Base-by-base conservation (phyloP, 169 alveolate genomes). In the Plasmodium cynomolgi region DNA sequence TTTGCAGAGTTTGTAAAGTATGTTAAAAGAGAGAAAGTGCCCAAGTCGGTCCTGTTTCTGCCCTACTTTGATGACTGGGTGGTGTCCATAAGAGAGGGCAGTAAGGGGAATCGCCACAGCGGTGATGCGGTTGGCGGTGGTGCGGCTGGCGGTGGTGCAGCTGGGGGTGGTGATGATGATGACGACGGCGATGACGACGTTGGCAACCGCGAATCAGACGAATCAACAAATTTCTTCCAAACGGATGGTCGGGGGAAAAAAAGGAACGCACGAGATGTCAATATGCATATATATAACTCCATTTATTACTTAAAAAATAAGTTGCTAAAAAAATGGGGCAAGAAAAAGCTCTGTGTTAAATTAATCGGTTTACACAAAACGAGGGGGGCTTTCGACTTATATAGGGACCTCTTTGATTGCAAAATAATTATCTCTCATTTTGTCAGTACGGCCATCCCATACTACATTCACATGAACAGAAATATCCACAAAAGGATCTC, bases 31-130 rank as follows among this genome's bases (percentile, higher is more conserved):
- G 75, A 91, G 23, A 91, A 71, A 77, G 84, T 77, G 47, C 41
- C n/a, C 39, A 81, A 82, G 31, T 71, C 81, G 17, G 84, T 34
- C 62, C 56, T 91, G 37, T 23, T 91, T 81, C 79, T 91, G 15
- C 92, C 95, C 34, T 91, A 91, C 75, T 81, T 91, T 39, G 92
- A 91, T 72, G 82, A 91, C 31, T 91, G 95, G 95, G 73, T 83
- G 7, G 17, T 47, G 44, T 47, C 95, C 33, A 47, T 82, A 81
- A 81, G 83, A 71, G 73, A 56, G 26, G 62, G 34, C n/a, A 44
- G 39, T n/a, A 71, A 62, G 15, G 23, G 17, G 54, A 71, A n/a
- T 62, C 34, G 50, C 39, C 20, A 13, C 39, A 20, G 29, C 9
- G 50, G 68, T 29, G 20, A 39, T 54, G 37, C 44, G 44, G 44